These are phyloP conservation scores for Boletus smithii DNA, from an alignment of 1,284 basidiomycete genomes.

Conservation along the genomic window DNA sequence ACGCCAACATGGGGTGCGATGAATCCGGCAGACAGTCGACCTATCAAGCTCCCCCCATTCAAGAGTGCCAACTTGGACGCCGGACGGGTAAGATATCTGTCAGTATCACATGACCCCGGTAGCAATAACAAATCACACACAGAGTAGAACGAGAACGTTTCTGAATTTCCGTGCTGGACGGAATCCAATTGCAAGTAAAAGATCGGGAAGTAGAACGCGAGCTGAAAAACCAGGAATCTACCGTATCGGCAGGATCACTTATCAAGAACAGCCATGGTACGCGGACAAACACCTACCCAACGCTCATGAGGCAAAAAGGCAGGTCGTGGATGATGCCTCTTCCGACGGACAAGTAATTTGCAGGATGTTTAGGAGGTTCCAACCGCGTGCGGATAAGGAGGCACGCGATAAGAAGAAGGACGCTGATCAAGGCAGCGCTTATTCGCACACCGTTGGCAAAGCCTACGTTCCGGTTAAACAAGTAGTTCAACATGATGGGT, in stretches of 20 bases:
- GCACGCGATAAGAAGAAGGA: slow-evolving; percentile 26
- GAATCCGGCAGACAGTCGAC: slow-evolving; percentile 27
- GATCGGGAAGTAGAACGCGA: slow-evolving; percentile 23
- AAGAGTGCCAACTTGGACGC: slow-evolving; percentile 30
- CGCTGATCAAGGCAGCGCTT: slow-evolving; percentile 31
- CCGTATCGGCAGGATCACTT: neutral
- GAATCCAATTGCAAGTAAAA: slow-evolving; percentile 35
- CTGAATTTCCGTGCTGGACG: slow-evolving; percentile 23
- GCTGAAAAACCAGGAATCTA: slow-evolving; percentile 21
- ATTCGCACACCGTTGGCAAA: slow-evolving; percentile 31
- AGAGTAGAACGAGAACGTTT: slow-evolving; percentile 33
- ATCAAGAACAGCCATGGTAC: neutral
- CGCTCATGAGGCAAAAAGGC: slow-evolving; percentile 22
- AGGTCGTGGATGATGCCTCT: slow-evolving; percentile 18
- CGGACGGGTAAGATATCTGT: neutral
- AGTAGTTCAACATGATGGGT: slow-evolving; percentile 42
- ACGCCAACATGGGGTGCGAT: slow-evolving; percentile 24
- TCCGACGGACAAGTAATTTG: slow-evolving; percentile 22
- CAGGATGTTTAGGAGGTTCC: slow-evolving; percentile 14
- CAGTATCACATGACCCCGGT: neutral
- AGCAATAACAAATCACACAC: slow-evolving; percentile 9
- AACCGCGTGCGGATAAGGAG: slow-evolving; percentile 33
- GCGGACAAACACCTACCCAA: slow-evolving; percentile 20
- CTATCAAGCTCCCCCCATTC: slow-evolving; percentile 26
- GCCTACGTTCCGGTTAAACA: slow-evolving; percentile 31